A percentile compares a stretch with the other conserved stretches of the same genome.
phyloP scores from a whole-genome alignment of 179 eudicot genomes.

The Dionaea muscipula region DNA sequence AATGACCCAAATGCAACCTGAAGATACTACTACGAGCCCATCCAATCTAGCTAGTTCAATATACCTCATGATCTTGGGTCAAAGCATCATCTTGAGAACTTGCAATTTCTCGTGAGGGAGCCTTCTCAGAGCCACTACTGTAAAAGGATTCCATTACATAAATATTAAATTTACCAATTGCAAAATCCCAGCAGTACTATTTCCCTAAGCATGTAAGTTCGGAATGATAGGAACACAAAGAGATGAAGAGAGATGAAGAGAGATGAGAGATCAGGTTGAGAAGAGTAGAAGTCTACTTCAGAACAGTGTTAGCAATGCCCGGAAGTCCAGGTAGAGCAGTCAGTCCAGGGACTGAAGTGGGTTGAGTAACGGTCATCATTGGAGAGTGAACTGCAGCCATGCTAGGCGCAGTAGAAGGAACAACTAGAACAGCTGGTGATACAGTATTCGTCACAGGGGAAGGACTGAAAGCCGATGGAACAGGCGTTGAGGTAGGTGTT shows the following conservation, averaged over 20 bases:
- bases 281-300: conserved; percentile 25
- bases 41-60: not conserved
- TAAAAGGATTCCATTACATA: not conserved
- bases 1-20: not conserved
- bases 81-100: conserved; percentile 46
- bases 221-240: too few species aligned
- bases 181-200: too few species aligned
- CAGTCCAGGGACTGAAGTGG: conserved; percentile 35
- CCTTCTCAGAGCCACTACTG: conserved; percentile 39
- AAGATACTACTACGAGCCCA: conserved; percentile 2
- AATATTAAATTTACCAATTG: not conserved
- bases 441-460: conserved; percentile 33
- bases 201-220: too few species aligned
- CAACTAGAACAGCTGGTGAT: conserved; percentile 23
- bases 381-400: conserved; percentile 24
- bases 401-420: conserved; percentile 17
- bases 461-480: conserved; percentile 32
- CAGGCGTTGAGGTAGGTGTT: conserved; percentile 39
- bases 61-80: conserved; percentile 63
- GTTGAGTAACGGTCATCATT: conserved; percentile 21
- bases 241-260: not conserved
- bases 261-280: not conserved
- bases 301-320: conserved; percentile 12
- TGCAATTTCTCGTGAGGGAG: conserved; percentile 32
- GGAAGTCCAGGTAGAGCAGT: conserved; percentile 20